Evolutionary conservation across 805 yeast genomes (phyloP).

Genomic region (Yarrowia sp.): DNA sequence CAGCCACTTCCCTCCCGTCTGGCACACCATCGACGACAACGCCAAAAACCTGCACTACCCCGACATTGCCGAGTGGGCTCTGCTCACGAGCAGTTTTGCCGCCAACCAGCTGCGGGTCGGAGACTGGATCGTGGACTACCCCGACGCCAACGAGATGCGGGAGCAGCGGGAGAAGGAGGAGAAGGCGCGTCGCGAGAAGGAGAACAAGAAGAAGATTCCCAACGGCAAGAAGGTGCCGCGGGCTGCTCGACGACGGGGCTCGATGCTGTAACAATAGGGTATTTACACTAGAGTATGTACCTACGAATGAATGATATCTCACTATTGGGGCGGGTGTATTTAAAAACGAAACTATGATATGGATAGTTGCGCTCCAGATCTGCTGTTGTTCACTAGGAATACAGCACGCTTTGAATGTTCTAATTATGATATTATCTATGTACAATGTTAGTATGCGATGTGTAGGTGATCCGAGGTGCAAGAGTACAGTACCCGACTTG

Average conservation of each 20-base stretch:
- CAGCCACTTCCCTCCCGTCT: conserved; percentile 47
- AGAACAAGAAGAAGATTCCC: neutral
- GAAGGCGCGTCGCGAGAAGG: neutral
- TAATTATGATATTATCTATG: conserved; percentile 4
- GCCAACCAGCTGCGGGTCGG: conserved; percentile 36
- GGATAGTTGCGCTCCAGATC: too few relatives aligned
- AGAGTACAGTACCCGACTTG: too few relatives aligned
- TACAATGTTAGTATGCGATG: conserved; percentile 11
- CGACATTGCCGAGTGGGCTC: conserved; percentile 49
- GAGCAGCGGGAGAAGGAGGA: conserved; percentile 9
- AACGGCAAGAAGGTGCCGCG: neutral
- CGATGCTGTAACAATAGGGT: neutral
- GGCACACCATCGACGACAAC: conserved; percentile 54
- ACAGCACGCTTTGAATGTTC: too few relatives aligned
- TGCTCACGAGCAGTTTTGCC: conserved; percentile 44
- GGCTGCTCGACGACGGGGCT: conserved; percentile 4
- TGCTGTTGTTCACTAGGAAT: too few relatives aligned
- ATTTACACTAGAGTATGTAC: neutral
- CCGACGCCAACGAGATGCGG: conserved; percentile 7
- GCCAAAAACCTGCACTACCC: conserved; percentile 44
- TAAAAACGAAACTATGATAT: too few relatives aligned
- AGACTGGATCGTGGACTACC: neutral
- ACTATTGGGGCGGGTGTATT: neutral
- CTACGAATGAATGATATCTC: conserved; percentile 1
- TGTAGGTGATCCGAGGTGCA: neutral